phyloP scores from a whole-genome alignment of 2,329 filamentous ascomycete genomes.

The Chaetoscypha palmicola region DNA sequence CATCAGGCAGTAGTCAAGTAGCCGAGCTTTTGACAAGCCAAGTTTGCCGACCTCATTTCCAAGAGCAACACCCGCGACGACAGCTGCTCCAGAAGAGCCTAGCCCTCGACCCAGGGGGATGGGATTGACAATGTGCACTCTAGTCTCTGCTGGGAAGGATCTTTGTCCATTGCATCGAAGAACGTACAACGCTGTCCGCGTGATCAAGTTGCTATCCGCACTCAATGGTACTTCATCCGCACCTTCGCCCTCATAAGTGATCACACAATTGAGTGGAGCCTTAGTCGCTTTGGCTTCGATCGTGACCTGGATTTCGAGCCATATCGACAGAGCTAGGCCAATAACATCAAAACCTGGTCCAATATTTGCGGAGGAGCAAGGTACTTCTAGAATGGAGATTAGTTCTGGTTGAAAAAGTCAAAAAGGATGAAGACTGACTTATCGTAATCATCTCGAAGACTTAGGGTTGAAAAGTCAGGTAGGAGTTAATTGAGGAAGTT shows the following conservation, averaged over 20 bases:
- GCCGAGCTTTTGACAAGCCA: conserved; percentile 66
- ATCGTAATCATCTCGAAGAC: conserved; percentile 21
- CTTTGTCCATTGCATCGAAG: conserved; percentile 85
- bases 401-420: neutral
- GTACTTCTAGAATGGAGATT: conserved; percentile 44
- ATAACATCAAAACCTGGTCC: conserved; percentile 97
- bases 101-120: conserved; percentile 89
- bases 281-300: conserved; percentile 51
- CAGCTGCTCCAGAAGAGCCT: conserved; percentile 91
- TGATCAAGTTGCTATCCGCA: conserved; percentile 86
- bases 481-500: too few species aligned
- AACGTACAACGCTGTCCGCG: conserved; percentile 88
- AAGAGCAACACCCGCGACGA: conserved; percentile 89
- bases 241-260: conserved; percentile 80
- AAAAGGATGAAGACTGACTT: conserved; percentile 13
- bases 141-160: conserved; percentile 75
- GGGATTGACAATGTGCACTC: conserved; percentile 91
- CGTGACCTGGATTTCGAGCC: conserved; percentile 81
- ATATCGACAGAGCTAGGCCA: conserved; percentile 86
- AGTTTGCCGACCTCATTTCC: conserved; percentile 83
- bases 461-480: too few species aligned
- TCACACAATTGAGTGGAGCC: conserved; percentile 71
- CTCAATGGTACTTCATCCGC: conserved; percentile 70
- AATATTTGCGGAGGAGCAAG: conserved; percentile 96
- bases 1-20: conserved; percentile 97